These are phyloP conservation scores for Abortiporus biennis DNA, from an alignment of 1,284 basidiomycete genomes.

Conservation along the genomic window DNA sequence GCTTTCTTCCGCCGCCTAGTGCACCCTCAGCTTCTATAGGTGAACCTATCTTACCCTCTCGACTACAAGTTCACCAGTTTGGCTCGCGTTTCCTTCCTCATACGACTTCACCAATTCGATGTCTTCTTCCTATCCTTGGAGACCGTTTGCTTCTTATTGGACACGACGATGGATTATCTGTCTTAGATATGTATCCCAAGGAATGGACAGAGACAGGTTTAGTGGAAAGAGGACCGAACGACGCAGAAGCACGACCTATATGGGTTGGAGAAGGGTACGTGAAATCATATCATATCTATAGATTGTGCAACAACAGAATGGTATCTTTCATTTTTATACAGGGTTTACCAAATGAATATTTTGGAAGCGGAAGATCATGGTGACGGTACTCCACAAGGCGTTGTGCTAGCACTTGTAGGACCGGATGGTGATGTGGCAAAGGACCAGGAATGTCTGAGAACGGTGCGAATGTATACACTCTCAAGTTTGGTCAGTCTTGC, in stretches of 20 bases:
- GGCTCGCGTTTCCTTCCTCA: conserved; percentile 82
- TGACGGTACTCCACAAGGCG: conserved; percentile 61
- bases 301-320: neutral
- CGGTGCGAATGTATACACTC: conserved; percentile 75
- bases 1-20: conserved; percentile 26
- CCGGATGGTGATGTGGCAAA: conserved; percentile 44
- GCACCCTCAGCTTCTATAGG: conserved; percentile 41
- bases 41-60: conserved; percentile 49
- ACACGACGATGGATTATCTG: conserved; percentile 70
- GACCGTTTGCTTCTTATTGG: conserved; percentile 65
- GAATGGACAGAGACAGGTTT: conserved; percentile 49
- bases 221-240: conserved; percentile 53
- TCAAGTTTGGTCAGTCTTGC: conserved; percentile 66
- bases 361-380: conserved; percentile 60
- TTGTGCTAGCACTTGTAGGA: conserved; percentile 67
- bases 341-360: conserved; percentile 69
- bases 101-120: conserved; percentile 61
- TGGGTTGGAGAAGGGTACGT: conserved; percentile 75
- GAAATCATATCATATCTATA: conserved; percentile 4
- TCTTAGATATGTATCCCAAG: conserved; percentile 71
- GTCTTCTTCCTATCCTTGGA: conserved; percentile 60
- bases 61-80: conserved; percentile 64
- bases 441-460: conserved; percentile 46
- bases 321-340: conserved; percentile 21
- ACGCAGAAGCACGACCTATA: conserved; percentile 57